A percentile compares a stretch with the other conserved stretches of the same genome.
phyloP scores from a whole-genome alignment of 768 basidiomycete genomes.

The Russula ochroleuca region DNA sequence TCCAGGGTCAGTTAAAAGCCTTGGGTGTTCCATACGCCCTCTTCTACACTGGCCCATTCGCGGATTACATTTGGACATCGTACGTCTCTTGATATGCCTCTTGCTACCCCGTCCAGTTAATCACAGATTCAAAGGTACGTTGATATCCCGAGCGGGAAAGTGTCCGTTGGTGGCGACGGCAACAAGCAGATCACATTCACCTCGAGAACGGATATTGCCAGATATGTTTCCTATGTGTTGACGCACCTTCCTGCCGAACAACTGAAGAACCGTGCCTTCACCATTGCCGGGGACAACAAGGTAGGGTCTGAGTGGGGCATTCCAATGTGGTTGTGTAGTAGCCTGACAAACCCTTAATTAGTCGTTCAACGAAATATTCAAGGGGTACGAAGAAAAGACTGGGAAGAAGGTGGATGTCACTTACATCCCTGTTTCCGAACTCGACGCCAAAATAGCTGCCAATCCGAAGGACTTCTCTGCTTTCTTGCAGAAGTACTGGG shows the following conservation, averaged over 20 bases:
- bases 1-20: conserved; percentile 8
- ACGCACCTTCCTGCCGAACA: conserved; percentile 22
- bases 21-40: conserved; percentile 22
- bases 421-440: conserved; percentile 19
- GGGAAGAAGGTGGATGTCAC: conserved; percentile 27
- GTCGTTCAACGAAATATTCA: conserved; percentile 27
- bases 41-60: conserved; percentile 26
- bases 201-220: conserved; percentile 22
- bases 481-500: conserved; percentile 19
- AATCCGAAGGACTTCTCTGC: conserved; percentile 17
- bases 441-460: conserved; percentile 20
- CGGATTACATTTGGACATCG: conserved; percentile 17
- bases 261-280: conserved; percentile 14
- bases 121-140: background rate
- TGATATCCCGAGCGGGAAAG: conserved; percentile 22
- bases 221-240: conserved; percentile 23
- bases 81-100: background rate
- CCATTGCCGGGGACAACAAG: conserved; percentile 16
- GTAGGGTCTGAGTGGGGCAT: conserved; percentile 1
- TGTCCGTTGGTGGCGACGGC: conserved; percentile 25
- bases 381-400: conserved; percentile 23
- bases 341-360: background rate
- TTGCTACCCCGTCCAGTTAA: background rate
- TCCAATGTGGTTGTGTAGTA: background rate
- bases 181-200: conserved; percentile 27